Evolutionary conservation across 2,329 filamentous ascomycete species (phyloP).

Genomic region (Ramularia collo-cygni): DNA sequence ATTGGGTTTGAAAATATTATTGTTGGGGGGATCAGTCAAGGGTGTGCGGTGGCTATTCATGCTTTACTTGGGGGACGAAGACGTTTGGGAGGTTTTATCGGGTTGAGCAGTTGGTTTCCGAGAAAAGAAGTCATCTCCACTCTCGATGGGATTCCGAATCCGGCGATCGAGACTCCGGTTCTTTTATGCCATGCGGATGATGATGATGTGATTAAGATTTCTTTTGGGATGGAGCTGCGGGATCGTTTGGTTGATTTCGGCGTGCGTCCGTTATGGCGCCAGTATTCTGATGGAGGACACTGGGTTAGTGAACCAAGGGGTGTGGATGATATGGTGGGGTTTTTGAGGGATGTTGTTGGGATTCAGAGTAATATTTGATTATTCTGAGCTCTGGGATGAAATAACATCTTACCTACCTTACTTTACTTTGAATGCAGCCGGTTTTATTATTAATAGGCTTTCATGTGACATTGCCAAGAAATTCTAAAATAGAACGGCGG

Average conservation of each 20-base stretch:
- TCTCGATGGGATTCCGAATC: constrained; percentile 1
- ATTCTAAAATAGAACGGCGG: too few relatives aligned
- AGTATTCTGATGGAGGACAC: constrained; percentile 14
- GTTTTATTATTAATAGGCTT: too few relatives aligned
- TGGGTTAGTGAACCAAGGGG: constrained; percentile 20
- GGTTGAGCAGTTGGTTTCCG: constrained; percentile 18
- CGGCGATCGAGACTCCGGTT: constrained; percentile 13
- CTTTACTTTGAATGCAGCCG: too few relatives aligned
- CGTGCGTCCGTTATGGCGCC: constrained; percentile 13
- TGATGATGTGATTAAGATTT: constrained; percentile 15
- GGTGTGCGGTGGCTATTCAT: constrained; percentile 17
- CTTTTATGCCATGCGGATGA: constrained; percentile 14
- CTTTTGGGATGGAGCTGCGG: constrained; percentile 15
- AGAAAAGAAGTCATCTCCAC: constrained; percentile 2
- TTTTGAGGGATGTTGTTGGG: constrained; percentile 7
- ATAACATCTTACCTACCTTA: too few relatives aligned
- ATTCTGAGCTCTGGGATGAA: too few relatives aligned
- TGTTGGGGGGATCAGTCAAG: constrained; percentile 21
- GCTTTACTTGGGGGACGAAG: constrained; percentile 12
- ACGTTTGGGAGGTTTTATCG: constrained; percentile 17
- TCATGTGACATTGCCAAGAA: too few relatives aligned
- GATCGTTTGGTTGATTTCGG: constrained; percentile 9
- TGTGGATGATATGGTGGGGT: constrained; percentile 15
- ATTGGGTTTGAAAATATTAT: constrained; percentile 16
- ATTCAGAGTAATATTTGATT: too few relatives aligned